Evolutionary conservation across 306 rosid genomes (phyloP).

Genomic region (Cajanus cajan): DNA sequence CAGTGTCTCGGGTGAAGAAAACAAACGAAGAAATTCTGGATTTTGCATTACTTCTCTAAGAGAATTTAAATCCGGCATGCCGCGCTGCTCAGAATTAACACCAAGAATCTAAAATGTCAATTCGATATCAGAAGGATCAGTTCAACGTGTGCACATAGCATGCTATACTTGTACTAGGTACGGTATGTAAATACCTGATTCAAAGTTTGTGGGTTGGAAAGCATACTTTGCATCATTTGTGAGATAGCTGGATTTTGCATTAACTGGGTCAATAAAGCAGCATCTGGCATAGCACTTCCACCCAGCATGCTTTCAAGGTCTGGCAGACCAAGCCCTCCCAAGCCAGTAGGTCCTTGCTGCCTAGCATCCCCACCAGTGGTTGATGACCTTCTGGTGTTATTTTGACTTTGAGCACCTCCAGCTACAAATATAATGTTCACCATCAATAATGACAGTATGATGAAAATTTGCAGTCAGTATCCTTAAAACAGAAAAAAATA

Average conservation of each 20-base stretch:
- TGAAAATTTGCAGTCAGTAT: not conserved
- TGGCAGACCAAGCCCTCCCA: constrained; percentile 61
- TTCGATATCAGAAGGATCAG: constrained; percentile 22
- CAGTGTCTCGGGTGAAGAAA: constrained; percentile 84
- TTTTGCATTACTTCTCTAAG: constrained; percentile 85
- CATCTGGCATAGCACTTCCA: constrained; percentile 49
- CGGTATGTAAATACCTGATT: constrained; percentile 56
- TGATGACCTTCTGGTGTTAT: constrained; percentile 48
- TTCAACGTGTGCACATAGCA: constrained; percentile 21
- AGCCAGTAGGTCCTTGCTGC: constrained; percentile 54
- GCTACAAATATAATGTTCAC: constrained; percentile 45
- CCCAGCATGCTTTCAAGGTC: constrained; percentile 60
- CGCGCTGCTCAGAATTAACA: constrained; percentile 59
- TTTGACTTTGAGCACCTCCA: constrained; percentile 49
- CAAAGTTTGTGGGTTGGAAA: constrained; percentile 76
- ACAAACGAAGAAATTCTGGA: constrained; percentile 74
- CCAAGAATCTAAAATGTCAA: constrained; percentile 55
- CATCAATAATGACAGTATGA: constrained; percentile 5
- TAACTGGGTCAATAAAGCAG: constrained; percentile 56
- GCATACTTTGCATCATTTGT: constrained; percentile 78
- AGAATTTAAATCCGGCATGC: constrained; percentile 67
- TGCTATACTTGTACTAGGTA: not conserved
- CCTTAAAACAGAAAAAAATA: not conserved
- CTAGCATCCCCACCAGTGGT: constrained; percentile 54
- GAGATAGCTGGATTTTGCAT: constrained; percentile 88